phyloP scores from a whole-genome alignment of 1,139 yeast genomes.

The Scheffersomyces lignicola region DNA sequence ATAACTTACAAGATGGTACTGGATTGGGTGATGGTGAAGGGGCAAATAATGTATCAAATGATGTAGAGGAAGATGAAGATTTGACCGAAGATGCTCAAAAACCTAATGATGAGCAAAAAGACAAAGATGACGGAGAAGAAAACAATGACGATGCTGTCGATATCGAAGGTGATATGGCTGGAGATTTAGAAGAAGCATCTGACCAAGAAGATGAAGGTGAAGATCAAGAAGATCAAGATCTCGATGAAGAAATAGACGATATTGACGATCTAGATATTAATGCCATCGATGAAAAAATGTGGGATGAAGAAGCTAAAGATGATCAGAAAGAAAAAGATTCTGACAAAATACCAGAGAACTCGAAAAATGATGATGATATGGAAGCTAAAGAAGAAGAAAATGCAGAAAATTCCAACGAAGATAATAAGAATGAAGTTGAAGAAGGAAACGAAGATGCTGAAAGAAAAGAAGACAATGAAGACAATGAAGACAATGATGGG shows the following conservation, averaged over 20 bases:
- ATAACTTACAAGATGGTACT: conserved; percentile 81
- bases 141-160: conserved; percentile 83
- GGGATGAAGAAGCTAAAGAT: conserved; percentile 91
- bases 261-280: conserved; percentile 90
- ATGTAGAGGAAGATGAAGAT: conserved; percentile 91
- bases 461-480: conserved; percentile 24
- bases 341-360: conserved; percentile 61
- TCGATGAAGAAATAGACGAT: conserved; percentile 90
- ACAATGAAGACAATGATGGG: conserved; percentile 40
- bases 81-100: conserved; percentile 85
- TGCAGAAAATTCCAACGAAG: conserved; percentile 26
- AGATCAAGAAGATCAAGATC: conserved; percentile 45
- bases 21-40: conserved; percentile 98
- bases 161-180: conserved; percentile 97
- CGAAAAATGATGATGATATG: conserved; percentile 57
- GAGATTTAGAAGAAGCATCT: conserved; percentile 78
- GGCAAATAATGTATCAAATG: conserved; percentile 71
- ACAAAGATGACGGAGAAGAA: conserved; percentile 58
- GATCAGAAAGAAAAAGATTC: conserved; percentile 72
- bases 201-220: conserved; percentile 64
- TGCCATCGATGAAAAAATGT: conserved; percentile 96
- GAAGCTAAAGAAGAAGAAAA: conserved; percentile 59
- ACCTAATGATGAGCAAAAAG: conserved; percentile 73
- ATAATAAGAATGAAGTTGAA: conserved; percentile 23
- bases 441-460: conserved; percentile 34